Evolutionary conservation across 1,139 yeast genomes (phyloP).

Genomic region (Pichia sp.): DNA sequence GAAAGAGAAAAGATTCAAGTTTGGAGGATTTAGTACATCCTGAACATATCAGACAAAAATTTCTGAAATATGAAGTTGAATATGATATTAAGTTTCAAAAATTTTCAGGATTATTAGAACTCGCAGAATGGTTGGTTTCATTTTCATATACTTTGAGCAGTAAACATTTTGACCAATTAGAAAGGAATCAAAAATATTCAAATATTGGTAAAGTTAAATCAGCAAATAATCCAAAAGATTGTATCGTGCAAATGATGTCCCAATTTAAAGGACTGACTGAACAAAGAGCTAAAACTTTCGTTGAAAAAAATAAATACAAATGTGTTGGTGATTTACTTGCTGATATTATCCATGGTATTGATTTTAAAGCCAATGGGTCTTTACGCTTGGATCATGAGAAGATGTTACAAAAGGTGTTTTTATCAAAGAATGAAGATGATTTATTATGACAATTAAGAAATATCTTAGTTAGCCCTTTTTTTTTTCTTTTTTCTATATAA

Average conservation of each 20-base stretch:
- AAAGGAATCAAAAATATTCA: conserved; percentile 47
- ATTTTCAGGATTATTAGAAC: conserved; percentile 41
- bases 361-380: conserved; percentile 5
- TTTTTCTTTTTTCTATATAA: not conserved
- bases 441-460: conserved; percentile 9
- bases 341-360: not conserved
- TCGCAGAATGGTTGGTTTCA: conserved; percentile 47
- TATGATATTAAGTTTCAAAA: conserved; percentile 42
- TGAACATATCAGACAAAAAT: conserved; percentile 25
- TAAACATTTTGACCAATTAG: conserved; percentile 48
- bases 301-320: conserved; percentile 29
- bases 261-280: conserved; percentile 54
- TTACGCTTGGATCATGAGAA: conserved; percentile 20
- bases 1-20: conserved; percentile 8
- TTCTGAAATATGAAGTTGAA: conserved; percentile 38
- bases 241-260: conserved; percentile 43
- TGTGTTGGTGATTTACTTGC: conserved; percentile 35
- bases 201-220: conserved; percentile 50
- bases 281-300: conserved; percentile 28
- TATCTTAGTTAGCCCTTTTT: not conserved
- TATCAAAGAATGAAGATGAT: conserved; percentile 46
- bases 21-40: conserved; percentile 14
- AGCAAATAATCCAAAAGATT: conserved; percentile 42
- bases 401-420: conserved; percentile 32
- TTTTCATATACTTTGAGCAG: conserved; percentile 51